Conservation (phyloP, 2,329 filamentous ascomycete genomes). For the Fusarium solani-melongenae region DNA sequence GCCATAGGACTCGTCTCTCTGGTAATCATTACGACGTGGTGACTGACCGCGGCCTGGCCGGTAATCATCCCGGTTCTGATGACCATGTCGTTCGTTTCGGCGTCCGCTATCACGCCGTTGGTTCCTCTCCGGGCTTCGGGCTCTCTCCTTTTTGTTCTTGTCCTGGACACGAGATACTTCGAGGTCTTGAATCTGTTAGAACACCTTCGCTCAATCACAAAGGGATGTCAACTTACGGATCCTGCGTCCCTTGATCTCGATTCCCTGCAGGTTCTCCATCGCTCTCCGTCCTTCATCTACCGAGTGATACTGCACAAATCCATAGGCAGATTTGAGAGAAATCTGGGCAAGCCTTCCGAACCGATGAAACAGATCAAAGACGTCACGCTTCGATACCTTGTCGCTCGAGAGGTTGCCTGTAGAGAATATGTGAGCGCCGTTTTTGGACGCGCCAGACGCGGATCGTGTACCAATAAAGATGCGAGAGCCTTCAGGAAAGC, state of each 20-base stretch:
- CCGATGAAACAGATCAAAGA: slow-evolving; percentile 89
- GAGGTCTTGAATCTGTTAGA: slow-evolving; percentile 68
- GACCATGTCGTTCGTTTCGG: slow-evolving; percentile 60
- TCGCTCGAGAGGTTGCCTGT: slow-evolving; percentile 91
- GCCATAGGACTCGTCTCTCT: slow-evolving; percentile 70
- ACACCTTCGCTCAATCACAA: not conserved
- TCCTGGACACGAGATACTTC: slow-evolving; percentile 92
- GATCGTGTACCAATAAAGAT: slow-evolving; percentile 79
- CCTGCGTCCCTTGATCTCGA: slow-evolving; percentile 86
- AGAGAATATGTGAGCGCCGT: slow-evolving; percentile 43
- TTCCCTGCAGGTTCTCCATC: slow-evolving; percentile 81
- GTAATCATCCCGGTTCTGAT: slow-evolving; percentile 70
- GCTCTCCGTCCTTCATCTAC: slow-evolving; percentile 78
- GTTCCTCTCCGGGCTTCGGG: slow-evolving; percentile 66
- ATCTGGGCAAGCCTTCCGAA: slow-evolving; percentile 93
- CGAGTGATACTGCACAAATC: slow-evolving; percentile 94
- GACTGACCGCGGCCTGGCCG: slow-evolving; percentile 70
- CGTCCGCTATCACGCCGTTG: slow-evolving; percentile 63
- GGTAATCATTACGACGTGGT: slow-evolving; percentile 65
- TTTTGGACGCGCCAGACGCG: slow-evolving; percentile 42
- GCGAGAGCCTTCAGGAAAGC: slow-evolving; percentile 80
- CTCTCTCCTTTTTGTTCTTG: slow-evolving; percentile 72
- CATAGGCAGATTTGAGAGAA: slow-evolving; percentile 95
- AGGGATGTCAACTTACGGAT: slow-evolving; percentile 77
- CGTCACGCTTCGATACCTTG: slow-evolving; percentile 90